These are phyloP conservation scores for Austropuccinia psidii DNA, from an alignment of 1,284 basidiomycete species.

Conservation along the genomic window DNA sequence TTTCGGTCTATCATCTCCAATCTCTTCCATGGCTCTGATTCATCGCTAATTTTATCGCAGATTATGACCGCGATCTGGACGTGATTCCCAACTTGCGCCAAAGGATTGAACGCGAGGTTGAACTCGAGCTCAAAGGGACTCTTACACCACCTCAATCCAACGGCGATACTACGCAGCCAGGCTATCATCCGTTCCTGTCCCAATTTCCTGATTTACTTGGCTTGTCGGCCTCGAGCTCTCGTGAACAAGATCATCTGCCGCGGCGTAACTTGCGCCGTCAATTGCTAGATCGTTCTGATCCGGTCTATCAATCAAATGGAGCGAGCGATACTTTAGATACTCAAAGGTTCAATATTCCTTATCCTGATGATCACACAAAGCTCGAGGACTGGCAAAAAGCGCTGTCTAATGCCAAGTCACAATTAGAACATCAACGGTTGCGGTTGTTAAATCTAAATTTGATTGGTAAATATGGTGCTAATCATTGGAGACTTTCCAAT, in stretches of 20 bases:
- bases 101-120: slow-evolving; percentile 27
- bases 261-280: not conserved
- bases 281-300: not conserved
- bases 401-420: slow-evolving; percentile 69
- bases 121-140: slow-evolving; percentile 15
- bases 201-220: not conserved
- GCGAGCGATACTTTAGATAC: slow-evolving; percentile 19
- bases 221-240: not conserved
- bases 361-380: slow-evolving; percentile 50
- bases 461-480: slow-evolving; percentile 75
- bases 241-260: not conserved
- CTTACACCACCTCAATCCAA: not conserved
- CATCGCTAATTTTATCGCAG: not conserved
- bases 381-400: slow-evolving; percentile 72
- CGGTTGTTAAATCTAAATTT: slow-evolving; percentile 79
- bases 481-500: slow-evolving; percentile 85
- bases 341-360: slow-evolving; percentile 19
- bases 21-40: not conserved
- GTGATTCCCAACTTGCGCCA: slow-evolving; percentile 21
- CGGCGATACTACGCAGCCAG: not conserved
- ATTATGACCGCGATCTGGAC: slow-evolving; percentile 26
- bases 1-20: no score
- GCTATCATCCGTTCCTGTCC: slow-evolving; percentile 3
- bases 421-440: slow-evolving; percentile 79
- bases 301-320: slow-evolving; percentile 10